phyloP scores from a whole-genome alignment of 192 early-diverging fungal genomes.

The Podila verticillata region DNA sequence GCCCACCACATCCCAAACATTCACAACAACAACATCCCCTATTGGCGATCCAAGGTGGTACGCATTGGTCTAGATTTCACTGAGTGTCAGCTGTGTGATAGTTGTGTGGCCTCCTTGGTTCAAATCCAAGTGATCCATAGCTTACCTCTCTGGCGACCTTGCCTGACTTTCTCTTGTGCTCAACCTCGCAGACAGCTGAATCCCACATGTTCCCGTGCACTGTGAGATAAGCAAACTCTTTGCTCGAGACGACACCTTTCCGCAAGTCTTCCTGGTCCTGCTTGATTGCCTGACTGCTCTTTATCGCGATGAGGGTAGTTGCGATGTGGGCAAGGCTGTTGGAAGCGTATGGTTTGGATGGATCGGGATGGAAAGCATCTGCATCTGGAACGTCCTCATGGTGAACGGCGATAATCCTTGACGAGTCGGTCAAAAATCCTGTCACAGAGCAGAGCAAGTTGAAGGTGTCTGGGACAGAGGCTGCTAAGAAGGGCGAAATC shows the following conservation, averaged over 20 bases:
- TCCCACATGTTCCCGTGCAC: slow-evolving; percentile 39
- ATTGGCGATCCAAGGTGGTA: slow-evolving; percentile 40
- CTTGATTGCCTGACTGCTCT: slow-evolving; percentile 37
- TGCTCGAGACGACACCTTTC: slow-evolving; percentile 2
- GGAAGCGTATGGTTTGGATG: slow-evolving; percentile 28
- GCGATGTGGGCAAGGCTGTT: slow-evolving; percentile 49
- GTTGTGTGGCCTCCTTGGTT: no score
- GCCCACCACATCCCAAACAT: slow-evolving; percentile 37
- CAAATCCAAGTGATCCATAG: no score
- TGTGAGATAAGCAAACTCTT: slow-evolving; percentile 37
- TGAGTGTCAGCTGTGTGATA: background rate
- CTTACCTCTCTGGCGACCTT: slow-evolving; percentile 52
- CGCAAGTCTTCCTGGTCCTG: slow-evolving; percentile 32
- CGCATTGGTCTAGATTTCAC: slow-evolving; percentile 29
- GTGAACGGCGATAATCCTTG: slow-evolving; percentile 47
- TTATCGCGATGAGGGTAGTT: slow-evolving; percentile 43
- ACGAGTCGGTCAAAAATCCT: slow-evolving; percentile 21
- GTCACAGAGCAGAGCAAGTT: slow-evolving; percentile 47
- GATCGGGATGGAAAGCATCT: slow-evolving; percentile 22
- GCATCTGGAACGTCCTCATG: slow-evolving; percentile 55
- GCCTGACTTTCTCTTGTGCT: slow-evolving; percentile 54
- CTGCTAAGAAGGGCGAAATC: slow-evolving; percentile 22
- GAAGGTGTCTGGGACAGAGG: slow-evolving; percentile 41
- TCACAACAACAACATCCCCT: slow-evolving; percentile 28
- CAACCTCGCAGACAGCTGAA: slow-evolving; percentile 47